Evolutionary conservation across 2,329 filamentous ascomycete genomes (phyloP), one percentile per base, ranked within the genome.

Genomic region (Arachnomyces sp.): DNA sequence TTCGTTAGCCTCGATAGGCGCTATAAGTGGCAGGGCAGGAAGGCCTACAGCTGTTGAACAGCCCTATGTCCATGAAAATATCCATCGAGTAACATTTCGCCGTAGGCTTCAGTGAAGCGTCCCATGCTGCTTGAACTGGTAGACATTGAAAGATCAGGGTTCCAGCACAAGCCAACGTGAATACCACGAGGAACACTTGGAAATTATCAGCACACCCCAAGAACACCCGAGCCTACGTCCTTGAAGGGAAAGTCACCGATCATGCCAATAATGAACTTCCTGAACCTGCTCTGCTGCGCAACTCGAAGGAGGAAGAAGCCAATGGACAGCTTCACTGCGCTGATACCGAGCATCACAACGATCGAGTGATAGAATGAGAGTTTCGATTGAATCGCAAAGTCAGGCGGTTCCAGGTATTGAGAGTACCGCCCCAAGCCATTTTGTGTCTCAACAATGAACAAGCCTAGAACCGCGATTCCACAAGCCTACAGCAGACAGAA

Each of bases 91-190:
- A 71, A 49, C 71, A 75, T n/a, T 58, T 61, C 0, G 67, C 65
- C 14, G 46, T 54, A 5, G 59, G 54, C n/a, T 55, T 54, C 1
- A 65, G 40, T 2, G 45, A 44, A 7, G 52, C 46, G 42, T 71
- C 57, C 72, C 72, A 75, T 0, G 59, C 57, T 7, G 70, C 69
- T 9, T 50, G 37, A 4, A 73, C 56, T 0, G 71, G 69, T 14
- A 62, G 39, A 44, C 72, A 75, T 39, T 68, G 61, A 48, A 73
- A 71, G 12, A 73, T 61, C 31, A 74, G 50, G 2, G 70, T 71
- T n/a, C 63, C 55, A 3, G 59, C 52, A 48, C 68, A 71, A 7
- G 61, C 56, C 4, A 72, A 40, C 1, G 62, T 65, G 36, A 73
- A 65, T 8, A 58, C 44, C 3, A 63, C 43, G 21, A 73, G 54